Percentiles rank a stretch among this genome's conserved stretches.
phyloP scores from a whole-genome alignment of 2,329 filamentous ascomycete species.

The Colletotrichum paranaense region DNA sequence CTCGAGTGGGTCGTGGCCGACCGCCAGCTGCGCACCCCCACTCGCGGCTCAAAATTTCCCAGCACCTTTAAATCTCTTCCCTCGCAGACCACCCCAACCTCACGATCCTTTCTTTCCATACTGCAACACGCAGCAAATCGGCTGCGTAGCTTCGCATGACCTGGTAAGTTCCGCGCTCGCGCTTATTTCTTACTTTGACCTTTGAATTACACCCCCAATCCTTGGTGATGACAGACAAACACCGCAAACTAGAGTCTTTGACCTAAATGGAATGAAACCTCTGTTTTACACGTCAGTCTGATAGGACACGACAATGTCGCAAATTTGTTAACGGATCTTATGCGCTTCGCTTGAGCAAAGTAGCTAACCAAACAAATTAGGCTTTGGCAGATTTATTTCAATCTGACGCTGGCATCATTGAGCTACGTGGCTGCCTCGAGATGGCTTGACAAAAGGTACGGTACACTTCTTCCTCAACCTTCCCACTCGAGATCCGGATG shows the following conservation, averaged over 20 bases:
- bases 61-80: conserved; percentile 39
- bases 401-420: conserved; percentile 11
- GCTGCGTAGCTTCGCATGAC: conserved; percentile 31
- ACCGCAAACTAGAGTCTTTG: conserved; percentile 99
- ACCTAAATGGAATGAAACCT: conserved; percentile 85
- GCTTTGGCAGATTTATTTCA: conserved; percentile 13
- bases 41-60: conserved; percentile 31
- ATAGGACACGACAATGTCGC: conserved; percentile 53
- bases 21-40: conserved; percentile 35
- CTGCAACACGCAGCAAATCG: neutral
- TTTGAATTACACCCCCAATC: conserved; percentile 22
- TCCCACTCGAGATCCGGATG: conserved; percentile 55
- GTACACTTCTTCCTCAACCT: neutral
- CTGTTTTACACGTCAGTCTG: conserved; percentile 93
- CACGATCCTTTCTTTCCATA: conserved; percentile 32
- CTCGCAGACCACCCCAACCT: conserved; percentile 24
- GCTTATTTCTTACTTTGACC: conserved; percentile 28
- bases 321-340: conserved; percentile 10
- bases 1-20: conserved; percentile 32
- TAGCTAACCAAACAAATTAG: conserved; percentile 17
- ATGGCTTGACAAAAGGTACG: conserved; percentile 26
- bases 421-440: conserved; percentile 1
- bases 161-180: conserved; percentile 39
- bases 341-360: neutral
- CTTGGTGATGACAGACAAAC: conserved; percentile 83